Percentiles rank a stretch among this genome's conserved stretches.
Evolutionary conservation across 2,329 filamentous ascomycete species (phyloP).

Genomic region (Phialophora expanda): DNA sequence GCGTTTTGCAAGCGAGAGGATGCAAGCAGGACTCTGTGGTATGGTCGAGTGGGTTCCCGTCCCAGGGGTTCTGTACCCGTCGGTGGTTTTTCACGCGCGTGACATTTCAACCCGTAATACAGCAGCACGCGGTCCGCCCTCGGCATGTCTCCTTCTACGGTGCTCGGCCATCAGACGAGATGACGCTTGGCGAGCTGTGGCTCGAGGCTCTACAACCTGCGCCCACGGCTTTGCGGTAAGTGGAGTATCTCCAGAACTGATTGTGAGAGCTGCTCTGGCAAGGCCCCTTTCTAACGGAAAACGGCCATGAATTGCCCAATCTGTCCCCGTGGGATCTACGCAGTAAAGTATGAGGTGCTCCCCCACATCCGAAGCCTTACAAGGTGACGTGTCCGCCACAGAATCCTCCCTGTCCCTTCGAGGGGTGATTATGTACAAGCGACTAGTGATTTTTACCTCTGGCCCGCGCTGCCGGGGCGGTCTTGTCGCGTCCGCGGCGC

Average conservation of each 20-base stretch:
- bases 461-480: background rate
- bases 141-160: background rate
- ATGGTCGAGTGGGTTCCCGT: background rate
- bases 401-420: background rate
- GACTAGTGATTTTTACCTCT: background rate
- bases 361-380: background rate
- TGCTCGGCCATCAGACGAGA: background rate
- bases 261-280: background rate
- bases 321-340: background rate
- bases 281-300: background rate
- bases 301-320: background rate
- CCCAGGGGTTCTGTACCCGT: background rate
- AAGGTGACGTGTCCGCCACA: background rate
- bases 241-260: background rate
- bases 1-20: background rate
- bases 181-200: background rate
- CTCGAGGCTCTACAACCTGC: background rate
- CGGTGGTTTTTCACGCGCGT: background rate
- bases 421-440: background rate
- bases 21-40: background rate
- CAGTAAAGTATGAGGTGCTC: background rate
- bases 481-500: background rate
- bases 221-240: background rate
- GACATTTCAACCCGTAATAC: conserved; percentile 5
- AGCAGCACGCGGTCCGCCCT: background rate